phyloP scores from a whole-genome alignment of 2,329 filamentous ascomycete species.

The Coleophoma eucalyptorum region DNA sequence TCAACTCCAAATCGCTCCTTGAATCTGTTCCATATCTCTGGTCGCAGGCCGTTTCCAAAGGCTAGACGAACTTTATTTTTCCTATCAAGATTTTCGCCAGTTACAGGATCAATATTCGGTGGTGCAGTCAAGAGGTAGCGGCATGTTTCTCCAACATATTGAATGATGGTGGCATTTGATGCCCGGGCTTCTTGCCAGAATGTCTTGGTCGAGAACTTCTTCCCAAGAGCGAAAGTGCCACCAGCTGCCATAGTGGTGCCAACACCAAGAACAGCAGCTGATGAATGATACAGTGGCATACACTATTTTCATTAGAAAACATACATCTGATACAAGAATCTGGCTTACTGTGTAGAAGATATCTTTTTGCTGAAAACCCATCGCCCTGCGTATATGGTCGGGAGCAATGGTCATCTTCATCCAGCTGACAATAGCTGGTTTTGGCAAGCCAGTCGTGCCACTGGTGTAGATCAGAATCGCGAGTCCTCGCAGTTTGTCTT shows the following conservation, averaged over 20 bases:
- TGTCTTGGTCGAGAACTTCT: constrained; percentile 71
- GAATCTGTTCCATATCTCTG: constrained; percentile 82
- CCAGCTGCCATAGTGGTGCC: constrained; percentile 54
- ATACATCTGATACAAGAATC: background rate
- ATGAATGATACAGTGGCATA: constrained; percentile 88
- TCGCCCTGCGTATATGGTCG: constrained; percentile 48
- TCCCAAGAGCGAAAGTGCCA: constrained; percentile 67
- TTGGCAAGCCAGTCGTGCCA: constrained; percentile 81
- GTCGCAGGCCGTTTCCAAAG: constrained; percentile 81
- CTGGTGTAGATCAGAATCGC: constrained; percentile 80
- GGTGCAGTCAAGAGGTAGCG: constrained; percentile 73
- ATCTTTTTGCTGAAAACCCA: constrained; percentile 58
- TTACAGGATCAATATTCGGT: constrained; percentile 55
- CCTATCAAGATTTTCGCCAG: constrained; percentile 66
- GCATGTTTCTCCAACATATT: constrained; percentile 86
- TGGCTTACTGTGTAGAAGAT: constrained; percentile 67
- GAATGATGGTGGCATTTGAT: constrained; percentile 69
- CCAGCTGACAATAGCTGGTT: constrained; percentile 75
- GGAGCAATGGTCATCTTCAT: constrained; percentile 54
- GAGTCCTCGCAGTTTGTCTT: constrained; percentile 49
- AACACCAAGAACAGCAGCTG: constrained; percentile 69
- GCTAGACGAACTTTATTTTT: constrained; percentile 70
- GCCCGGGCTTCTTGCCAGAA: constrained; percentile 78
- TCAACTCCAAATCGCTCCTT: constrained; percentile 76
- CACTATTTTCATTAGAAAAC: constrained; percentile 42